These are phyloP conservation scores for Hura crepitans DNA, from an alignment of 441 rosid genomes.

Conservation along the genomic window DNA sequence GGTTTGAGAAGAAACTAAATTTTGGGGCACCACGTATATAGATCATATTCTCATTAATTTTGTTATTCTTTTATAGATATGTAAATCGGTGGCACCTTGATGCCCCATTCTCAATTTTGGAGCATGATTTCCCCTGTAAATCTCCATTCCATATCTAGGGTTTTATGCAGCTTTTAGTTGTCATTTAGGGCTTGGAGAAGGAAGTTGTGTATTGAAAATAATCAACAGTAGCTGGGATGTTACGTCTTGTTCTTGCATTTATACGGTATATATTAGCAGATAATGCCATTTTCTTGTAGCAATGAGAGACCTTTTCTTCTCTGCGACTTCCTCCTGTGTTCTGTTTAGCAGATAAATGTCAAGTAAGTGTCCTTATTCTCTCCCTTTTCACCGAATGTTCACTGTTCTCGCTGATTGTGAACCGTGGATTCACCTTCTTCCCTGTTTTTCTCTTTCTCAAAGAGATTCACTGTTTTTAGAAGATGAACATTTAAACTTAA, in stretches of 20 bases:
- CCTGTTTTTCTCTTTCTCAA: too few species aligned
- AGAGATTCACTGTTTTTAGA: too few species aligned
- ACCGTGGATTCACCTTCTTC: too few species aligned
- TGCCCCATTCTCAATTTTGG: constrained; percentile 32
- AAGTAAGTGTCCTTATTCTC: too few species aligned
- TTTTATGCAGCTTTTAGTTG: background rate
- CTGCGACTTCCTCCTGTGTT: too few species aligned
- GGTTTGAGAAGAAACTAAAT: constrained; percentile 8
- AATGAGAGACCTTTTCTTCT: too few species aligned
- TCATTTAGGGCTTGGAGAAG: background rate
- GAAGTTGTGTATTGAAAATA: background rate
- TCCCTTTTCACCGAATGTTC: too few species aligned
- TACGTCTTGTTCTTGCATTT: background rate
- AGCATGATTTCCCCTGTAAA: constrained; percentile 27
- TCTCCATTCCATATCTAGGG: constrained; percentile 16
- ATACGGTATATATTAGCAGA: too few species aligned
- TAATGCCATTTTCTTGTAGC: background rate
- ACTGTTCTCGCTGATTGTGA: too few species aligned
- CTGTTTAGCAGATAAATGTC: too few species aligned
- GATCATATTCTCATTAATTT: constrained; percentile 15
- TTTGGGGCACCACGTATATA: constrained; percentile 20
- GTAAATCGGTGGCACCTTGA: constrained; percentile 22
- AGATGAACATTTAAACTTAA: too few species aligned
- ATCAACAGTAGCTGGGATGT: background rate
- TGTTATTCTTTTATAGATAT: constrained; percentile 27